Evolutionary conservation across 345 rosid genomes (phyloP), one percentile per base, ranked within the genome.

Genomic region (Erodium maritimum): DNA sequence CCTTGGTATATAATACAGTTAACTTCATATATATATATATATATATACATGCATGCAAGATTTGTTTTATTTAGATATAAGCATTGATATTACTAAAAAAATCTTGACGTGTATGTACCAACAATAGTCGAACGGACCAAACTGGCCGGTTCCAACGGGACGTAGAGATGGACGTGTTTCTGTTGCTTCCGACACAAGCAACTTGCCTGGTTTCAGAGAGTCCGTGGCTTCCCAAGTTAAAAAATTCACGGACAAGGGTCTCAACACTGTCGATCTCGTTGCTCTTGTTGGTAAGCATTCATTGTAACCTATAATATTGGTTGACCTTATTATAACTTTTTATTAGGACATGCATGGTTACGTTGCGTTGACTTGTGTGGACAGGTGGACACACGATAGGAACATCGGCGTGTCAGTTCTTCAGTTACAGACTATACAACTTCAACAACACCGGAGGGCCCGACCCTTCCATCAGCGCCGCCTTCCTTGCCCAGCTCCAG

Each of bases 311-410:
- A n/a, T n/a, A n/a, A n/a, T n/a, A n/a, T n/a, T n/a, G n/a, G n/a
- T n/a, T n/a, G n/a, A n/a, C n/a, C n/a, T n/a, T n/a, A n/a, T n/a
- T n/a, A n/a, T n/a, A n/a, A n/a, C n/a, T n/a, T n/a, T n/a, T n/a
- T n/a, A n/a, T n/a, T n/a, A n/a, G n/a, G n/a, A n/a, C n/a, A n/a
- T n/a, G n/a, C n/a, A n/a, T n/a, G n/a, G n/a, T n/a, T n/a, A n/a
- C n/a, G n/a, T n/a, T n/a, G n/a, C n/a, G n/a, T n/a, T n/a, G n/a
- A n/a, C n/a, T n/a, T n/a, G n/a, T n/a, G n/a, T n/a, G n/a, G n/a
- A 14, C 46, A 86, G 89, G 80, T 24, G 86, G 75, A 29, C 94
- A 86, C 68, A 82, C 87, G 21, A 75, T 82, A 42, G 93, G 89
- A 54, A 82, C 89, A 4, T 60, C 80, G 54, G 75, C 79, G 1